Conservation (phyloP, 768 basidiomycete genomes). For the Leucocoprinus birnbaumii region DNA sequence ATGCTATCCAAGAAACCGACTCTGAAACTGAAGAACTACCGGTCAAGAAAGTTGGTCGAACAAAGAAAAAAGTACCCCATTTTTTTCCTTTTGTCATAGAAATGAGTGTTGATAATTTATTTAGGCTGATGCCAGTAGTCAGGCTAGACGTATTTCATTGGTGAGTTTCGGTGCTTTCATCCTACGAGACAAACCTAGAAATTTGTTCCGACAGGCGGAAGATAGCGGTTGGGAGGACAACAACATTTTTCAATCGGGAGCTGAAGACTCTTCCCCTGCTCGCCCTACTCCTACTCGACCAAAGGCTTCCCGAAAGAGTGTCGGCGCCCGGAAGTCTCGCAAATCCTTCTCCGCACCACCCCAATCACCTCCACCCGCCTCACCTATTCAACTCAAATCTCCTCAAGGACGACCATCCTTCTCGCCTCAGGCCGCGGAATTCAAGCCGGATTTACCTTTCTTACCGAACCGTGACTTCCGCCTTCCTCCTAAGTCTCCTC, state of each 20-base stretch:
- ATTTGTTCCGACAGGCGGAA: conserved; percentile 31
- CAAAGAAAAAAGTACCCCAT: conserved; percentile 64
- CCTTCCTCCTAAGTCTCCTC: background rate
- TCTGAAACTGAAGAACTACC: conserved; percentile 65
- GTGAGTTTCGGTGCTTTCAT: background rate
- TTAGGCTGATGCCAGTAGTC: conserved; percentile 46
- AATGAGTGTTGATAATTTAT: conserved; percentile 3
- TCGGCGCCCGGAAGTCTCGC: conserved; percentile 47
- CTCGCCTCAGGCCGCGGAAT: conserved; percentile 16
- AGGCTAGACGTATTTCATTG: conserved; percentile 50
- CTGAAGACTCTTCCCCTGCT: conserved; percentile 78
- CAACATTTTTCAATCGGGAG: conserved; percentile 88
- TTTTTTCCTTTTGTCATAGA: too few species aligned
- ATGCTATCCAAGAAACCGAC: conserved; percentile 71
- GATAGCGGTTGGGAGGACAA: conserved; percentile 91
- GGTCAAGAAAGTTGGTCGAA: conserved; percentile 56
- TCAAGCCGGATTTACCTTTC: conserved; percentile 19
- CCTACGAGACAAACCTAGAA: background rate
- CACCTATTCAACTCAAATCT: conserved; percentile 43
- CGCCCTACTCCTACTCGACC: conserved; percentile 56
- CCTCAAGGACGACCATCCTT: conserved; percentile 22
- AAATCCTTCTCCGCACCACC: conserved; percentile 76
- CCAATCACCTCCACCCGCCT: conserved; percentile 39
- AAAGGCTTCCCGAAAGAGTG: conserved; percentile 39
- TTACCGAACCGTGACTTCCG: conserved; percentile 1